These are phyloP conservation scores for Tieghemiomyces parasiticus DNA, from an alignment of 192 early-diverging fungal species.

Conservation along the genomic window DNA sequence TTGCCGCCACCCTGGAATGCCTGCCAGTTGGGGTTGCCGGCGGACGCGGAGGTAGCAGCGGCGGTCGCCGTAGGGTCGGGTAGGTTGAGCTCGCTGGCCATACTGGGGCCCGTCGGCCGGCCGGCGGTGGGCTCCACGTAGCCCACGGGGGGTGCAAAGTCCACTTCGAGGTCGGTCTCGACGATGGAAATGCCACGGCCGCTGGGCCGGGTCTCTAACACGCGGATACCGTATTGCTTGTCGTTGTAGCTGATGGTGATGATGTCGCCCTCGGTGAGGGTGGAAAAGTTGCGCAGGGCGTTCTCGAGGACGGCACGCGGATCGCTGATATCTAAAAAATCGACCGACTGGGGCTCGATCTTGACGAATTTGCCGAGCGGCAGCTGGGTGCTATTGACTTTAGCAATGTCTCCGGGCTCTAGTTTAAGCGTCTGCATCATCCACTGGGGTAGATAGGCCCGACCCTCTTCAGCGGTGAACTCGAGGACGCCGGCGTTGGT, in stretches of 20 bases:
- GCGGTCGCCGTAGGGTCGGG: not conserved
- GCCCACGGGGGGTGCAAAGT: constrained; percentile 92
- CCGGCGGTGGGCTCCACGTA: constrained; percentile 68
- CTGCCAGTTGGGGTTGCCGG: too few species aligned
- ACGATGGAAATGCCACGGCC: constrained; percentile 79
- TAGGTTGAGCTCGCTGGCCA: not conserved
- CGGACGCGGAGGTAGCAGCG: too few species aligned
- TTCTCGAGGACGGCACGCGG: constrained; percentile 95
- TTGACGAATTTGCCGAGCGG: constrained; percentile 80
- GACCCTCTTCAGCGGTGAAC: constrained; percentile 95
- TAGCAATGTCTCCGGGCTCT: constrained; percentile 58
- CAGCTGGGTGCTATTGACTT: constrained; percentile 62
- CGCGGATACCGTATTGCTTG: constrained; percentile 71
- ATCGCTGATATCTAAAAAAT: constrained; percentile 95
- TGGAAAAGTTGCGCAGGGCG: constrained; percentile 78
- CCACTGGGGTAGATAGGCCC: constrained; percentile 93
- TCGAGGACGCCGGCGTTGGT: constrained; percentile 96
- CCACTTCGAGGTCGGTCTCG: constrained; percentile 95
- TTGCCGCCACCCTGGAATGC: constrained; percentile 10
- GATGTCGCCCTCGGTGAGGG: constrained; percentile 81
- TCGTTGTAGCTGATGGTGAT: constrained; percentile 87
- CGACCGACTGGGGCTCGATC: constrained; percentile 90
- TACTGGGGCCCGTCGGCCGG: constrained; percentile 11
- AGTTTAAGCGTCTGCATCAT: constrained; percentile 86
- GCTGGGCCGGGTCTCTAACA: constrained; percentile 76